Evolutionary conservation across 176 grass and related monocot genomes (phyloP).

Genomic region (Zea mays): Zm-B73-REFERENCE-NAM-5.0 NC_050096.1:156653001-156653500

Average conservation of each 20-base stretch:
- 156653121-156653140: slow-evolving; percentile 38
- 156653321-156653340: too few species aligned
- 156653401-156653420: too few species aligned
- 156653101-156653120: neutral
- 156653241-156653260: too few species aligned
- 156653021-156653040: neutral
- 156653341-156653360: too few species aligned
- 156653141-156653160: slow-evolving; percentile 44
- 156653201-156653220: neutral
- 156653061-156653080: neutral
- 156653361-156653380: too few species aligned
- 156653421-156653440: neutral
- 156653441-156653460: slow-evolving; percentile 18
- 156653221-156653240: too few species aligned
- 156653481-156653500: neutral
- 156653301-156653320: too few species aligned
- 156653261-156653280: too few species aligned
- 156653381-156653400: too few species aligned
- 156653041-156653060: neutral
- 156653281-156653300: too few species aligned
- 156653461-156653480: slow-evolving; percentile 39
- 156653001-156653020: neutral
- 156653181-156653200: neutral
- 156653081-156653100: neutral
- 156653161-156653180: slow-evolving; percentile 29